A percentile compares a stretch with the other conserved stretches of the same genome.
Conservation (phyloP, 768 basidiomycete species). For the Baorangia bicolor region DNA sequence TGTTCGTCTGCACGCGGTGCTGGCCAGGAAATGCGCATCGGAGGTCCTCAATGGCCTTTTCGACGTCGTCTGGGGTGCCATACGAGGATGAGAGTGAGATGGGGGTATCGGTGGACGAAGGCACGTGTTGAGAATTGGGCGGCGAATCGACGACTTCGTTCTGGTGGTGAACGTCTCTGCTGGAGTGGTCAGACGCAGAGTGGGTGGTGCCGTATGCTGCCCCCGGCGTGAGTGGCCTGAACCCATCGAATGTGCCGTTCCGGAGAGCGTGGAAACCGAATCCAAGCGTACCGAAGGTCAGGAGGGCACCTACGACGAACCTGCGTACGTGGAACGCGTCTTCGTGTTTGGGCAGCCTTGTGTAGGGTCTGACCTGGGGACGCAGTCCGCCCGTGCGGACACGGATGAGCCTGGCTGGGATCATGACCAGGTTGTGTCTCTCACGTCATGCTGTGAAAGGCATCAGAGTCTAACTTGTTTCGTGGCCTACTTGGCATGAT, state of each 20-base stretch:
- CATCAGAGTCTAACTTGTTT: too few species aligned
- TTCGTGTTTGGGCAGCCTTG: background rate
- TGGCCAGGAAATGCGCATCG: slow-evolving; percentile 43
- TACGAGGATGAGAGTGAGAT: slow-evolving; percentile 32
- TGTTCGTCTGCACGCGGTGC: slow-evolving; percentile 51
- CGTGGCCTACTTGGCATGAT: too few species aligned
- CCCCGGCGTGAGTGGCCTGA: slow-evolving; percentile 5
- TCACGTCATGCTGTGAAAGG: too few species aligned
- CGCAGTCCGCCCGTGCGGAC: background rate
- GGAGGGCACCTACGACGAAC: slow-evolving; percentile 18
- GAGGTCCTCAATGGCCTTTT: slow-evolving; percentile 54
- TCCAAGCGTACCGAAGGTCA: slow-evolving; percentile 21
- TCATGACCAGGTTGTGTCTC: background rate
- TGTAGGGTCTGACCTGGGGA: slow-evolving; percentile 1
- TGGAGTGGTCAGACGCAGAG: background rate
- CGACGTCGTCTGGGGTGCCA: slow-evolving; percentile 46
- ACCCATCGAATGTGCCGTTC: background rate
- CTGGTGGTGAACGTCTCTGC: slow-evolving; percentile 3
- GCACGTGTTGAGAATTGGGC: background rate
- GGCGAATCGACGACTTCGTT: background rate
- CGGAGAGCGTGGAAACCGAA: slow-evolving; percentile 19
- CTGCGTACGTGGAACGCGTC: slow-evolving; percentile 7
- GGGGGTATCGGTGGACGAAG: background rate
- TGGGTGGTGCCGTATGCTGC: background rate
- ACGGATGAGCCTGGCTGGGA: background rate